These are phyloP conservation scores for Paraconiothyrium brasiliense DNA, from an alignment of 2,329 filamentous ascomycete species.

Conservation along the genomic window DNA sequence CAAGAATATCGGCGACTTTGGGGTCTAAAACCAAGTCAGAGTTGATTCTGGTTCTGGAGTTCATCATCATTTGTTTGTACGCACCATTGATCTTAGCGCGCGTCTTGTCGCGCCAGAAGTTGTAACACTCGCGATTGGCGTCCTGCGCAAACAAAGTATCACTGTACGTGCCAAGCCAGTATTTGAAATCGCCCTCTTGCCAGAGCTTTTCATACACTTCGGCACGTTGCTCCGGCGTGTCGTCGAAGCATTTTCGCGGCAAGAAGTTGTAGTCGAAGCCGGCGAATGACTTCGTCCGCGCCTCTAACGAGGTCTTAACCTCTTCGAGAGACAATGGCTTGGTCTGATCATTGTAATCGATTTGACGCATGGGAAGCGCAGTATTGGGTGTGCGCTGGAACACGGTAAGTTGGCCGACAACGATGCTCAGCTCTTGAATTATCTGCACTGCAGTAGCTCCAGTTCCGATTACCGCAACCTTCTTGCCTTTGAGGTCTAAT, in stretches of 20 bases:
- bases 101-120: constrained; percentile 55
- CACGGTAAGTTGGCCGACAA: constrained; percentile 61
- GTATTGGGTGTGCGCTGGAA: constrained; percentile 69
- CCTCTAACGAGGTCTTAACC: constrained; percentile 33
- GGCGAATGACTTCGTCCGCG: constrained; percentile 21
- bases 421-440: constrained; percentile 64
- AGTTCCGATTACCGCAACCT: constrained; percentile 68
- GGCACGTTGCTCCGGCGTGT: constrained; percentile 26
- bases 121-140: constrained; percentile 53
- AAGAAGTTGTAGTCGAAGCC: constrained; percentile 36
- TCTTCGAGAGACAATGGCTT: constrained; percentile 52
- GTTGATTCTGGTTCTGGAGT: background rate
- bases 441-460: constrained; percentile 69
- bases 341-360: constrained; percentile 40
- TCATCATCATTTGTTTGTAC: background rate
- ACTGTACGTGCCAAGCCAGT: constrained; percentile 41
- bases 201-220: constrained; percentile 31
- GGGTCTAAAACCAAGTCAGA: constrained; percentile 24
- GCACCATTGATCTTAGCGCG: constrained; percentile 42
- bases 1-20: constrained; percentile 50
- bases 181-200: constrained; percentile 33
- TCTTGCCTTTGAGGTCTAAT: constrained; percentile 63
- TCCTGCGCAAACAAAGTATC: constrained; percentile 48
- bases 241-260: constrained; percentile 30
- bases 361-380: constrained; percentile 34